Evolutionary conservation across 257 asterid genomes (phyloP).

Genomic region (Nicotiana attenuata): DNA sequence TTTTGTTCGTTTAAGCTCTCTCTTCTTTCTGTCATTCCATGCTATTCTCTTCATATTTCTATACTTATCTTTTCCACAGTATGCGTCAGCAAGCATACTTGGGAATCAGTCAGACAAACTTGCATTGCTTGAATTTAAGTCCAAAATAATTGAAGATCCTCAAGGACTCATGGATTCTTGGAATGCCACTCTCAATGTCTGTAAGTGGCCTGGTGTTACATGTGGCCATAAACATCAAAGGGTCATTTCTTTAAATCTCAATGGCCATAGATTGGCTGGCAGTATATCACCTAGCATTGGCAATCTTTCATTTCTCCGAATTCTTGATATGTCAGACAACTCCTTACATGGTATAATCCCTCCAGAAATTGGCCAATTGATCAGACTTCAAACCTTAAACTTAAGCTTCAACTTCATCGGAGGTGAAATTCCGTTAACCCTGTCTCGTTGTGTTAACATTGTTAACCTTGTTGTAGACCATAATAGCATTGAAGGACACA

Average conservation of each 20-base stretch:
- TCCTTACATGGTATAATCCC: slow-evolving; percentile 37
- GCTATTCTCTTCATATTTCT: slow-evolving; percentile 11
- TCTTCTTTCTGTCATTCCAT: slow-evolving; percentile 15
- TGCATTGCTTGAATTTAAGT: slow-evolving; percentile 43
- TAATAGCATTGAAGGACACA: slow-evolving; percentile 26
- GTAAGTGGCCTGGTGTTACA: slow-evolving; percentile 45
- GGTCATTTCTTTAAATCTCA: slow-evolving; percentile 34
- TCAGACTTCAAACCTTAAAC: slow-evolving; percentile 30
- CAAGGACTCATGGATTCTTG: slow-evolving; percentile 26
- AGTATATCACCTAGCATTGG: slow-evolving; percentile 34
- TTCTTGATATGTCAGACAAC: slow-evolving; percentile 40
- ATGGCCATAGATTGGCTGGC: slow-evolving; percentile 27
- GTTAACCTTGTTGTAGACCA: slow-evolving; percentile 27
- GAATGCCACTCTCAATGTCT: slow-evolving; percentile 30
- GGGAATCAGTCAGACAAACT: slow-evolving; percentile 31
- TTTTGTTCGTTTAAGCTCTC: slow-evolving; percentile 1
- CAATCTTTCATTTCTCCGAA: slow-evolving; percentile 32
- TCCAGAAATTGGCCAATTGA: slow-evolving; percentile 30
- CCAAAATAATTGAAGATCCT: slow-evolving; percentile 40
- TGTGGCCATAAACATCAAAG: slow-evolving; percentile 25
- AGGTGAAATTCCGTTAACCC: slow-evolving; percentile 28
- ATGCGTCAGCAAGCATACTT: slow-evolving; percentile 23
- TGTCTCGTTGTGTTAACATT: slow-evolving; percentile 30
- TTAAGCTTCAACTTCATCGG: slow-evolving; percentile 30
- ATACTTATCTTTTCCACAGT: slow-evolving; percentile 18